A percentile compares a stretch with the other conserved stretches of the same genome.
These are phyloP conservation scores for Malbranchea cinnamomea DNA, from an alignment of 2,329 filamentous ascomycete species.

Conservation along the genomic window DNA sequence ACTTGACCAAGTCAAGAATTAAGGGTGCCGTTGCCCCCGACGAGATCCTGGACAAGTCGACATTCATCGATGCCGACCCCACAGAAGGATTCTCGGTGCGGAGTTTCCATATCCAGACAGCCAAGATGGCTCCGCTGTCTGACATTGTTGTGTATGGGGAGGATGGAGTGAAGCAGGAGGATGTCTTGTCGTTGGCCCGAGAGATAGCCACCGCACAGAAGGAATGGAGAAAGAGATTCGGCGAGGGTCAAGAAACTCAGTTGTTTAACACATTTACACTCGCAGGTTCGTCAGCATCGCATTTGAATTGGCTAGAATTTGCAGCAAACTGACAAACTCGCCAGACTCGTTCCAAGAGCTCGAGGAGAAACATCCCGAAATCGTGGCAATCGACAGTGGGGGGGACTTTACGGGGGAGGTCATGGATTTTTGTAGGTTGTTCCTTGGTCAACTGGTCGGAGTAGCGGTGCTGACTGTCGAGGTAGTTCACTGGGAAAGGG, in stretches of 20 bases:
- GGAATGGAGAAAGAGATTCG: conserved; percentile 54
- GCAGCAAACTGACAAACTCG: conserved; percentile 17
- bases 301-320: background rate
- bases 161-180: conserved; percentile 44
- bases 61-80: conserved; percentile 75
- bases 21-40: conserved; percentile 76
- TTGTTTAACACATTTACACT: conserved; percentile 76
- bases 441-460: conserved; percentile 1
- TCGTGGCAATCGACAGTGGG: conserved; percentile 60
- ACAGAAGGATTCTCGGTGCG: conserved; percentile 84
- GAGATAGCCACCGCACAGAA: conserved; percentile 61
- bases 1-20: conserved; percentile 57
- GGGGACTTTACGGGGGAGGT: conserved; percentile 62
- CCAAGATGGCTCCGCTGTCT: conserved; percentile 73
- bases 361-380: conserved; percentile 50
- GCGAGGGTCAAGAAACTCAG: conserved; percentile 40
- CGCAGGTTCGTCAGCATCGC: conserved; percentile 33
- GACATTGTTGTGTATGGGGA: conserved; percentile 90
- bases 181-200: conserved; percentile 49
- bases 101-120: conserved; percentile 92
- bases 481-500: conserved; percentile 60
- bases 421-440: conserved; percentile 58
- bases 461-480: conserved; percentile 7
- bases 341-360: conserved; percentile 53
- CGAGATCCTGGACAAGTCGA: conserved; percentile 53